Evolutionary conservation across 2,329 filamentous ascomycete genomes (phyloP).

Genomic region (Sporothrix phasma): DNA sequence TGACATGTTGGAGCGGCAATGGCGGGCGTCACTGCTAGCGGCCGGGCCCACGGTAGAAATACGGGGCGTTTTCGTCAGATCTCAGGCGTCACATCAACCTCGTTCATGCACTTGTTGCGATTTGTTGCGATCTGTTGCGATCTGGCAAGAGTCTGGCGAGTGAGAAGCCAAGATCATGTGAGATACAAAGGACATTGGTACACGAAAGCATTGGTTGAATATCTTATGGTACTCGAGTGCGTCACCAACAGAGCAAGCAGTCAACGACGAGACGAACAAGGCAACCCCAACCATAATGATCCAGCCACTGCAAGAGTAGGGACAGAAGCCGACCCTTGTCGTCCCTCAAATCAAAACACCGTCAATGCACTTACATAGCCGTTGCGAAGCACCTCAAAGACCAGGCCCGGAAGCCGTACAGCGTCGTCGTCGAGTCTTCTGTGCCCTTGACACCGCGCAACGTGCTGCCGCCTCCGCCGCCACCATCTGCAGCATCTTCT

Average conservation of each 20-base stretch:
- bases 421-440: constrained; percentile 59
- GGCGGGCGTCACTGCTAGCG: not conserved
- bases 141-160: no score
- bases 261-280: no score
- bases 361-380: constrained; percentile 82
- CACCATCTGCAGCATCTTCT: constrained; percentile 32
- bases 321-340: not conserved
- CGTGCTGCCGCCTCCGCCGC: constrained; percentile 26
- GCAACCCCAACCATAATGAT: not conserved
- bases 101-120: no score
- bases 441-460: constrained; percentile 42
- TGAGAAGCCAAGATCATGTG: no score
- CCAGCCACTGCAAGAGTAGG: not conserved
- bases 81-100: no score
- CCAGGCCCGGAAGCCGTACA: constrained; percentile 86
- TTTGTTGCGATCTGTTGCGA: no score
- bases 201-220: no score
- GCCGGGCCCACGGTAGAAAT: no score
- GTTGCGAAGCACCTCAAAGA: constrained; percentile 94
- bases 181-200: no score
- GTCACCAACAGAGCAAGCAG: no score
- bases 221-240: no score
- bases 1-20: not conserved
- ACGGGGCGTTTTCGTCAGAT: no score
- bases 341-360: constrained; percentile 65